Conservation (phyloP, 345 rosid species). For the sweet orange (Citrus sinensis) region DVS_A1.0 CM039163.1:46990001-46990500, state of each 20-base stretch:
- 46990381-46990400: constrained; percentile 82
- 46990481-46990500: constrained; percentile 98
- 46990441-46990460: constrained; percentile 49
- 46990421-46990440: constrained; percentile 89
- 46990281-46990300: constrained; percentile 86
- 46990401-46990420: constrained; percentile 55
- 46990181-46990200: constrained; percentile 83
- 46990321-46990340: constrained; percentile 98
- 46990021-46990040: constrained; percentile 64
- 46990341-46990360: constrained; percentile 99
- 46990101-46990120: constrained; percentile 99
- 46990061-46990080: constrained; percentile 1
- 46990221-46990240: not conserved
- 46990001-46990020: constrained; percentile 99
- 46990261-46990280: constrained; percentile 61
- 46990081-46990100: constrained; percentile 23
- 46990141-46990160: constrained; percentile 96
- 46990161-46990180: constrained; percentile 68
- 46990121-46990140: constrained; percentile 99
- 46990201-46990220: constrained; percentile 8
- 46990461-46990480: constrained; percentile 92
- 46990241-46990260: not conserved
- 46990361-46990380: constrained; percentile 96
- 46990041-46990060: not conserved
- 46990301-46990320: constrained; percentile 98